phyloP scores from a whole-genome alignment of 257 asterid species.

The Gynochthodes officinalis region DNA sequence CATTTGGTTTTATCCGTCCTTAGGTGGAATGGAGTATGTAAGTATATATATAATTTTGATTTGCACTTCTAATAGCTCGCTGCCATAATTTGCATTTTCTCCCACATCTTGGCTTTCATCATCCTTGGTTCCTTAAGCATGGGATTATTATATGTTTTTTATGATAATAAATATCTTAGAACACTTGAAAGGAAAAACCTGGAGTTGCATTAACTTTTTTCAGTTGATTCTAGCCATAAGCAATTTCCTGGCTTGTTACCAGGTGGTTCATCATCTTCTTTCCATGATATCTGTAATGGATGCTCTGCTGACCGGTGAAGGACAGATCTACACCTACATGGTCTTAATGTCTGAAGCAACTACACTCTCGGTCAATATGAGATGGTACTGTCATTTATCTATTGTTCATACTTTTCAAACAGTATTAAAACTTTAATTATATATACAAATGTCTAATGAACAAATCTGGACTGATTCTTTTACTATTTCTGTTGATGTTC shows the following conservation, averaged over 20 bases:
- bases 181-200: no score
- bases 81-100: neutral
- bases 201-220: neutral
- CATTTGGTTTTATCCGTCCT: constrained; percentile 71
- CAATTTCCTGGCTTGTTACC: constrained; percentile 16
- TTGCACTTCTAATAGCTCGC: neutral
- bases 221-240: neutral
- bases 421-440: neutral
- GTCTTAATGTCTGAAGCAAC: constrained; percentile 82
- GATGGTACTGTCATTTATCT: constrained; percentile 54
- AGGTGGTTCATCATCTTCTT: constrained; percentile 85
- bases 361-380: constrained; percentile 73
- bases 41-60: constrained; percentile 30
- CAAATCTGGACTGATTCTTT: neutral
- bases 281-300: constrained; percentile 52
- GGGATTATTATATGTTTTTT: neutral
- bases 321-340: constrained; percentile 66
- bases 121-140: neutral
- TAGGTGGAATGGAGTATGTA: constrained; percentile 90
- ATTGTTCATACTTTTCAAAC: neutral
- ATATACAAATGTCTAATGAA: neutral
- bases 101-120: neutral
- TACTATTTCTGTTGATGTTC: constrained; percentile 9
- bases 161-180: neutral
- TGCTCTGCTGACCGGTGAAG: constrained; percentile 77